Base-by-base conservation (phyloP, 1,139 yeast genomes). In the Yamadazyma dushanensis region DNA sequence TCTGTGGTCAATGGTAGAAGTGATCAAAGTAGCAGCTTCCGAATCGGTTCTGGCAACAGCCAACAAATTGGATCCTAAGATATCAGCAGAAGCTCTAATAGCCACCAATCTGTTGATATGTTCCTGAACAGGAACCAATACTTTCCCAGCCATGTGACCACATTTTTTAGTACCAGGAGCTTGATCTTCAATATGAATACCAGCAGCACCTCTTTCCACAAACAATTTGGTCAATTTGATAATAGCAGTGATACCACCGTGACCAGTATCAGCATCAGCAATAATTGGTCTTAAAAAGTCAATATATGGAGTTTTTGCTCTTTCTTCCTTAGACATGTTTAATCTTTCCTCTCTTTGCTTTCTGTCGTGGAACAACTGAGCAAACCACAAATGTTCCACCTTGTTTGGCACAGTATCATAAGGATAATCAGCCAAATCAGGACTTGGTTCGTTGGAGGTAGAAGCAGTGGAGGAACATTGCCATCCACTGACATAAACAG, bases 191-290 rank as follows among this genome's bases (percentile, higher is more conserved):
- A 90, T 88, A 64, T 90, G 98, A 56, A 90, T 89, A 61, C 97
- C 97, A 41, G 97, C 97, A 38, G 97, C 98, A 66, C 97, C 97
- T 57, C 95, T 83, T 73, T 92, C 97, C 53, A 92, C 88, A 61
- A 90, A 92, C 81, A 92, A 73, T 73, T 92, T 92, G 59, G 97
- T 89, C 63, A 90, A 80, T 70, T 90, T 90, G 71, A 88, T 85
- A 51, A 89, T 88, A 43, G 97, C 97, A 44, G 97, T 89, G 54
- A 90, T 74, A 61, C 97, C 97, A 66, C 98, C 98, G 65, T 92
- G 97, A 51, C 98, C 98, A 45, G 97, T 92, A 66, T 90, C 98
- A 49, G 94, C 98, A 61, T 90, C 98, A 38, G 97, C 97, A 54
- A 90, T 78, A 54, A 90, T 87, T 38, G 98, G 98, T 57, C 97